Base-by-base conservation (phyloP, 116 monocot genomes). In the Thalassia testudinum region DNA sequence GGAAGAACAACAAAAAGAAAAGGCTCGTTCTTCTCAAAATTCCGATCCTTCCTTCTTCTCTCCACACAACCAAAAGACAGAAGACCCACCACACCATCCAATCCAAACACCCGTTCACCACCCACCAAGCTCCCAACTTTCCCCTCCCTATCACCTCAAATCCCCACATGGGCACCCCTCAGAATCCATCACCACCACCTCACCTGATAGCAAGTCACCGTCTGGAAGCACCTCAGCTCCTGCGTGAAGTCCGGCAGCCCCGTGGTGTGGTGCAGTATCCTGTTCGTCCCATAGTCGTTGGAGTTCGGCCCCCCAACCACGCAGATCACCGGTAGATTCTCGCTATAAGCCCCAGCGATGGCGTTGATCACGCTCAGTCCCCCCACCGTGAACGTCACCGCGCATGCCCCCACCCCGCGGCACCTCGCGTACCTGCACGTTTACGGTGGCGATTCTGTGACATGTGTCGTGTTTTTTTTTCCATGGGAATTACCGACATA, bases 201-300 rank as follows among this genome's bases (percentile, higher is more conserved):
- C 3, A 76, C 73, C 72, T 77, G 81, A 26, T 61, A 66, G 21
- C 81, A 76, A 21, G 76, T 81, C 58, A 81, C 61, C 16, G 76
- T 66, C 76, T 81, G 81, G 60, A 76, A 81, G 66, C 81, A 81
- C 4, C 81, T 59, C 16, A 81, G 73, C 72, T 81, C 81, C 69
- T 81, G 76, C 22, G 68, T 57, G 61, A 81, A 70, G 40, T 77
- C 81, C 1, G 81, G 67, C 45, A 73, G 22, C 5, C 77, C 77
- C 34, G 77, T 77, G 24, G 81, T 82, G 56, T 82, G 81, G 38
- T 77, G 81, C 42, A 82, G 73, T 38, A 82, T 70, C 45, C 81
- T 52, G 44, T 73, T 77, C 13, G 72, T 73, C 7, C 81, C 81
- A 37, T 76, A 77, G 47, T 82, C 81, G 55, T 82, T 77, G 5